phyloP scores from a whole-genome alignment of 2,329 filamentous ascomycete species.

The Talaromyces sp. region DNA sequence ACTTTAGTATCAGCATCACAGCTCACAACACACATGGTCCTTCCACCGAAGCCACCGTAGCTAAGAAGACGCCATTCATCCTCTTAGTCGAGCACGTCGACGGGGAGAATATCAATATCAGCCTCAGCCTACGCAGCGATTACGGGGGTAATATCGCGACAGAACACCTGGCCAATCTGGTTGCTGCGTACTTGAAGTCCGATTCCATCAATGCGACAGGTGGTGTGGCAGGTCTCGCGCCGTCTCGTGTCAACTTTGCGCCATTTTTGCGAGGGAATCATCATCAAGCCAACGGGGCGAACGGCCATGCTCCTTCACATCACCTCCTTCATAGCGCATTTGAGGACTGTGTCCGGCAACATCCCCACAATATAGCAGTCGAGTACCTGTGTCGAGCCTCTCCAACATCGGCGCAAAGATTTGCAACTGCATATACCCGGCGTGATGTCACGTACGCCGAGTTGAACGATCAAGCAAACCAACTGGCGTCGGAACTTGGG shows the following conservation, averaged over 20 bases:
- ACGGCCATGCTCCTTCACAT: neutral
- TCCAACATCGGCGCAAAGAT: neutral
- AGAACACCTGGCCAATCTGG: neutral
- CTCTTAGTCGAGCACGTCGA: neutral
- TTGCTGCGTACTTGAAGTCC: neutral
- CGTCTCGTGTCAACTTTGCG: neutral
- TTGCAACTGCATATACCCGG: neutral
- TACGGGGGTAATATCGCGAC: neutral
- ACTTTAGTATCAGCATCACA: neutral
- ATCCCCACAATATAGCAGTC: conserved; percentile 1
- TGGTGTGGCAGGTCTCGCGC: neutral
- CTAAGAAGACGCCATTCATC: neutral
- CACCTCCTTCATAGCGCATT: conserved; percentile 3
- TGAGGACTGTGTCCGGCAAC: neutral
- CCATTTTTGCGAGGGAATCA: neutral
- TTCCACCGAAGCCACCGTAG: neutral
- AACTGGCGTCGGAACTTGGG: neutral
- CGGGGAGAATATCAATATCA: neutral
- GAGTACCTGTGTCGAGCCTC: neutral
- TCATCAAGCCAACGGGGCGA: neutral
- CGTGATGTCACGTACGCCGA: conserved; percentile 1
- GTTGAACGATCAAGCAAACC: neutral
- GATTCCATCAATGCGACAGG: neutral
- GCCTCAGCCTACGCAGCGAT: neutral
- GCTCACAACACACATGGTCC: neutral